Percentiles rank a stretch among this genome's conserved stretches.
Conservation (phyloP, 176 grass and related monocot species). For the Oryza officinalis region DNA sequence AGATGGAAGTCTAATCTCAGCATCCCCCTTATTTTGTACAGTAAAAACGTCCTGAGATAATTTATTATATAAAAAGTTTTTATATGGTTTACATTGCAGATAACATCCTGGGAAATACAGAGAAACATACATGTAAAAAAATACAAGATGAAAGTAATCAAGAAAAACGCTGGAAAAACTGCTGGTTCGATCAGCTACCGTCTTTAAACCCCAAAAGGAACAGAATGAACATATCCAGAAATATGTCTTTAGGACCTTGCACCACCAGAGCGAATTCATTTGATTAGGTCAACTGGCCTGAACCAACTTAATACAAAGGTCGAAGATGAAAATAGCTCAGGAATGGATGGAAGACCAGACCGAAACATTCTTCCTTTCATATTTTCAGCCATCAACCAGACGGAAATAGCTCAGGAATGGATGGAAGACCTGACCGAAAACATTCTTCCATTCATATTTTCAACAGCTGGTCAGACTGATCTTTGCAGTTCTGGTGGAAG, state of each 20-base stretch:
- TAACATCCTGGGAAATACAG: background rate
- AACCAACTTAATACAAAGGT: background rate
- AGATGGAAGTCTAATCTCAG: background rate
- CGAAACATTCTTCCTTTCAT: too few relatives aligned
- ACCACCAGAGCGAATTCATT: background rate
- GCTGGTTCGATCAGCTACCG: background rate
- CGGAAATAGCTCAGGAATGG: background rate
- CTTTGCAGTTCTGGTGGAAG: conserved; percentile 53
- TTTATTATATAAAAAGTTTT: background rate
- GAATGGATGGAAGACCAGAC: too few relatives aligned
- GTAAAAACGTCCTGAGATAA: background rate
- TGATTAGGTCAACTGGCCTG: background rate
- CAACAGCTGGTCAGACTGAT: background rate
- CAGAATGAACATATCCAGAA: background rate
- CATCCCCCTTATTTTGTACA: background rate
- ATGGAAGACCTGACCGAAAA: background rate
- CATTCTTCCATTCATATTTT: background rate
- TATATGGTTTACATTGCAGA: background rate
- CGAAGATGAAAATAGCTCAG: background rate
- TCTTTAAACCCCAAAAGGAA: background rate
- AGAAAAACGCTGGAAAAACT: background rate
- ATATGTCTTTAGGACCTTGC: background rate
- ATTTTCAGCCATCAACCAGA: background rate
- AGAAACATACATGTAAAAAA: background rate
- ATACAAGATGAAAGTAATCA: background rate